Evolutionary conservation across 768 basidiomycete genomes (phyloP).

Genomic region (Boletus rubescentipes): DNA sequence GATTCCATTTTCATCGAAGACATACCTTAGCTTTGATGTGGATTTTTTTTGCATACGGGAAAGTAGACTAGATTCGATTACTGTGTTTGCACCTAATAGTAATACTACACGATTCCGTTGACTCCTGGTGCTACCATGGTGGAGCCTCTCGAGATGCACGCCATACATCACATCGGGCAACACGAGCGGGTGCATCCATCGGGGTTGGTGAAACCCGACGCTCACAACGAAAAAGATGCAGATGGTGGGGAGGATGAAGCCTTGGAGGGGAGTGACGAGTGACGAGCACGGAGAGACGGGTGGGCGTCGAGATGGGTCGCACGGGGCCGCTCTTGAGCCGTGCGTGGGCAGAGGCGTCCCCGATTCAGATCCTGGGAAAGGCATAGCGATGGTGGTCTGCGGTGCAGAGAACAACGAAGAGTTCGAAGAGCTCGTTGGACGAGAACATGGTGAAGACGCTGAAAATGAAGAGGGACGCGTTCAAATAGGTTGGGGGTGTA

Average conservation of each 20-base stretch:
- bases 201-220: neutral
- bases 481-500: too few relatives aligned
- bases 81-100: neutral
- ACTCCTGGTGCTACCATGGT: too few relatives aligned
- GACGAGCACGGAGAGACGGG: neutral
- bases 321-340: neutral
- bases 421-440: neutral
- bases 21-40: conserved; percentile 12
- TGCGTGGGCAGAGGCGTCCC: neutral
- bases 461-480: neutral
- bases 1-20: conserved; percentile 83
- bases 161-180: neutral
- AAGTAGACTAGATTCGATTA: conserved; percentile 6
- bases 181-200: neutral
- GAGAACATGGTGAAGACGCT: neutral
- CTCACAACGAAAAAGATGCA: neutral
- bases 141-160: neutral
- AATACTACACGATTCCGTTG: too few relatives aligned
- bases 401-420: neutral
- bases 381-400: neutral
- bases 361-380: neutral
- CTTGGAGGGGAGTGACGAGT: neutral
- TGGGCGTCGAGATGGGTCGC: neutral
- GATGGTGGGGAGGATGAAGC: neutral
- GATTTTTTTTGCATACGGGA: neutral